Evolutionary conservation across 164 flowering plant genomes (phyloP).

Genomic region (Brasenia schreberi): DNA sequence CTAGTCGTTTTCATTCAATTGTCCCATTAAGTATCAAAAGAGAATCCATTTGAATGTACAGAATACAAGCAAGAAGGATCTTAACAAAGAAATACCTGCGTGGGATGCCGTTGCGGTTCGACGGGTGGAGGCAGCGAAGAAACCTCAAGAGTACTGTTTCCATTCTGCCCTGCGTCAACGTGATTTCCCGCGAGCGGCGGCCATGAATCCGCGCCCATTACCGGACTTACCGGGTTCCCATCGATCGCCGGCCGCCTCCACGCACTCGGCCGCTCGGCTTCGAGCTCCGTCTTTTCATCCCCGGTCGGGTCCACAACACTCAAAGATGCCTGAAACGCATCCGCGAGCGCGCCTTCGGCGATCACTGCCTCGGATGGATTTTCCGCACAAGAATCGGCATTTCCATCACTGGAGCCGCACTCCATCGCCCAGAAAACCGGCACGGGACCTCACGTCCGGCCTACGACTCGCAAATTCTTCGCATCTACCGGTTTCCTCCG

Average conservation of each 20-base stretch:
- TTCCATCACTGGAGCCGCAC: conserved; percentile 4
- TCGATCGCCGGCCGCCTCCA: conserved; percentile 47
- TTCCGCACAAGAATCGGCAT: background rate
- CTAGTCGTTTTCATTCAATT: too few species aligned
- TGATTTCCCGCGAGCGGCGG: conserved; percentile 36
- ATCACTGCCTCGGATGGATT: background rate
- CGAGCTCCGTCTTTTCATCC: conserved; percentile 15
- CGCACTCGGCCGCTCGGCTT: conserved; percentile 20
- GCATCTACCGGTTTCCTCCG: background rate
- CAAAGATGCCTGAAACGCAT: background rate
- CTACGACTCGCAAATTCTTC: background rate
- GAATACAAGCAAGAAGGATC: background rate
- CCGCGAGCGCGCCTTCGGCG: background rate
- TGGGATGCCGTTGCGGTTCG: background rate
- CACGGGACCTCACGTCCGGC: background rate
- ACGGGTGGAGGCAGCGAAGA: conserved; percentile 11
- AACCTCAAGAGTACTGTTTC: conserved; percentile 6
- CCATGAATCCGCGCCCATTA: conserved; percentile 55
- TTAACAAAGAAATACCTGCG: background rate
- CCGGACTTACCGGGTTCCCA: conserved; percentile 12
- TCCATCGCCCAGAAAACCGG: conserved; percentile 6
- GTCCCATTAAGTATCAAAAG: too few species aligned
- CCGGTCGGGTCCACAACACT: conserved; percentile 4
- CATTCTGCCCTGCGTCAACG: background rate
- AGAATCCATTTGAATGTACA: background rate